A percentile compares a stretch with the other conserved stretches of the same genome.
phyloP scores from a whole-genome alignment of 495 filamentous ascomycete genomes.

The Beverwykella pulmonaria region DNA sequence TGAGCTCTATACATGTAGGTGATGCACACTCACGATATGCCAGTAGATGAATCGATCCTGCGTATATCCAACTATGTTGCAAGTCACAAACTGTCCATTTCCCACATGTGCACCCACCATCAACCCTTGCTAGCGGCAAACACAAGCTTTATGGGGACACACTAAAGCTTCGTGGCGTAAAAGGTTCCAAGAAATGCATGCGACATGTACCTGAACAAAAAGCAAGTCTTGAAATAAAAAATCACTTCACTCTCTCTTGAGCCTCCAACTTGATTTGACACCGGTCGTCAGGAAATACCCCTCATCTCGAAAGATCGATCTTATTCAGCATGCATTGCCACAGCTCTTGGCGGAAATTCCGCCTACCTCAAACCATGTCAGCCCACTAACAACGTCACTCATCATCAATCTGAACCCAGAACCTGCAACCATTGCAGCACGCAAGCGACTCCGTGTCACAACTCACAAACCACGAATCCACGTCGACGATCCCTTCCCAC shows the following conservation, averaged over 20 bases:
- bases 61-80: too few relatives aligned
- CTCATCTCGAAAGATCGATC: too few relatives aligned
- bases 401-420: not conserved
- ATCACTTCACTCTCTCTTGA: too few relatives aligned
- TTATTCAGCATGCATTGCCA: not conserved
- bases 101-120: too few relatives aligned
- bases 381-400: constrained; percentile 6
- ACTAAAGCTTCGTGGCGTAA: constrained; percentile 19
- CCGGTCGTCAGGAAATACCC: too few relatives aligned
- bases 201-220: constrained; percentile 23
- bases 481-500: not conserved
- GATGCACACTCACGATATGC: not conserved
- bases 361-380: not conserved
- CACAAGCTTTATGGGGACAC: constrained; percentile 32
- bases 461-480: not conserved
- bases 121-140: constrained; percentile 11
- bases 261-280: too few relatives aligned
- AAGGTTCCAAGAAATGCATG: constrained; percentile 2
- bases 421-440: not conserved
- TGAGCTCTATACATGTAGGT: not conserved
- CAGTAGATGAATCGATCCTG: not conserved
- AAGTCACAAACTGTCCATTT: not conserved
- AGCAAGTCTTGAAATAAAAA: too few relatives aligned
- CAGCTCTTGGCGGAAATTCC: constrained; percentile 6
- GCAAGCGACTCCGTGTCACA: not conserved